These are phyloP conservation scores for Trichoderma sp. DNA, from an alignment of 2,329 filamentous ascomycete genomes.

Conservation along the genomic window DNA sequence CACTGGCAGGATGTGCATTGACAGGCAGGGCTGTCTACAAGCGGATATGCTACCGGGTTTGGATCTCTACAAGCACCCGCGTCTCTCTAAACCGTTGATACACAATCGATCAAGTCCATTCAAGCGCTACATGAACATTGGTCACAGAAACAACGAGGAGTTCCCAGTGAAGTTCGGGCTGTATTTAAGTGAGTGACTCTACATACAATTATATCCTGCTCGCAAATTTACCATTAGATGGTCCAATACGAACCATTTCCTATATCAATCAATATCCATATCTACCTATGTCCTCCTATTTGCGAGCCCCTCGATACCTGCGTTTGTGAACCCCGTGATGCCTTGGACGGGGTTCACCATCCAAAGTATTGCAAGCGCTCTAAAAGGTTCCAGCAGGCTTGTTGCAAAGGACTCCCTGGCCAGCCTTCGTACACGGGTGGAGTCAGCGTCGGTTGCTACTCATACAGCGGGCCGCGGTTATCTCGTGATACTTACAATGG, in stretches of 20 bases:
- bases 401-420: background rate
- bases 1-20: too few relatives aligned
- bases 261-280: background rate
- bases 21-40: too few relatives aligned
- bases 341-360: background rate
- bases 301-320: background rate
- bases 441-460: background rate
- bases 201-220: background rate
- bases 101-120: too few relatives aligned
- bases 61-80: too few relatives aligned
- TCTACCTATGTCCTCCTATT: background rate
- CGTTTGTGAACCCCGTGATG: background rate
- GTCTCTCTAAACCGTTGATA: too few relatives aligned
- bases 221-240: background rate
- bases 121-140: too few relatives aligned
- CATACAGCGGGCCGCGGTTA: background rate
- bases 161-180: background rate
- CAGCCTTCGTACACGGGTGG: background rate
- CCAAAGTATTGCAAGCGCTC: background rate
- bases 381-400: background rate
- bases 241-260: background rate
- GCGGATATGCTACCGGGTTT: too few relatives aligned
- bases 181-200: background rate
- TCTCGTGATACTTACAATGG: background rate
- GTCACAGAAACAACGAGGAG: too few relatives aligned